Evolutionary conservation across 352 stramenopile genomes (phyloP), one percentile per base, ranked within the genome.

Genomic region (Hyaloperonospora arabidopsidis): DNA sequence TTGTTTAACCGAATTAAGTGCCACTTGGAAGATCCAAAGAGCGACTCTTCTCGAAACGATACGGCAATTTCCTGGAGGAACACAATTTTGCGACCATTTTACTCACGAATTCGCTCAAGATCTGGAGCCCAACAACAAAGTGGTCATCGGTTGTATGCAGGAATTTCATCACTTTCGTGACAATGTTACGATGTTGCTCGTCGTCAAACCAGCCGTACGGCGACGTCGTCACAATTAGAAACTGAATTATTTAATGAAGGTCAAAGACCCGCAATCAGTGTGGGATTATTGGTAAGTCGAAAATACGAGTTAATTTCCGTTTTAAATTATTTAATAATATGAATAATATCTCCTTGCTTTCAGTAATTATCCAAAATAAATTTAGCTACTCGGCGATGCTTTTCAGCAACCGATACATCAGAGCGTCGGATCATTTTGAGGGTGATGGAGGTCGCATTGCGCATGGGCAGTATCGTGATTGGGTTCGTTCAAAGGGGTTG

Each of bases 151-250:
- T 98, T 10, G 95, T 95, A 58, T 97, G 83, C 29, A 99, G 60
- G 61, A 99, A 98, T 65, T 98, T 98, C 54, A 87, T 97, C 22
- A 98, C 93, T 63, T 98, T 95, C 45, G 97, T 86, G n/a, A 97
- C 89, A 49, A 99, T 87, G 63, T 98, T 94, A 29, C 95, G 83
- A 72, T 93, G 84, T 52, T 98, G 93, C 29, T 96, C 87, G 70
- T 98, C 95, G 59, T 98, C 95, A 62, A 98, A 98, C 96, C 96
- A 99, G n/a, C 95, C 96, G 47, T 98, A 90, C 78, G 98, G 76
- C 57, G 83, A 91, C 15, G 87, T 93, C 5, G 87, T 93, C 48
- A 98, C 95, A 67, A 97, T n/a, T n/a, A n/a, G n/a, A n/a, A n/a
- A n/a, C n/a, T n/a, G n/a, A n/a, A n/a, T n/a, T n/a, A n/a, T n/a